Conservation (phyloP, 441 rosid species). For the Cnidoscolus chayamansa region DNA sequence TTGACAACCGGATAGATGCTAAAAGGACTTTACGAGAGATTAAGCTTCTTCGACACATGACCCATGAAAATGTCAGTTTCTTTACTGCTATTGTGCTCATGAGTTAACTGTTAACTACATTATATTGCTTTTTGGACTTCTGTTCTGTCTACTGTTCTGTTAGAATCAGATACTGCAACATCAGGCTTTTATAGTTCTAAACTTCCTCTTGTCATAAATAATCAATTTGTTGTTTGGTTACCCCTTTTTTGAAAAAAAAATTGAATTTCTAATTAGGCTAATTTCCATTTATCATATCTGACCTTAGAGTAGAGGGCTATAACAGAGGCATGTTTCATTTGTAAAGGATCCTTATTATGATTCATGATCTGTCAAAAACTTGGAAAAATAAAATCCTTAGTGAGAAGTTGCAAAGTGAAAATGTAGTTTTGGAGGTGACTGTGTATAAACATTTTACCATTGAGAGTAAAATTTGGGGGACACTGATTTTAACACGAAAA, state of each 20-base stretch:
- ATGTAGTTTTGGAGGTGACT: too few relatives aligned
- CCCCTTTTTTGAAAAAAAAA: neutral
- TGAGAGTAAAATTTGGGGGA: too few relatives aligned
- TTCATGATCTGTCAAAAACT: too few relatives aligned
- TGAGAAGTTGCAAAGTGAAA: too few relatives aligned
- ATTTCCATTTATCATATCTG: too few relatives aligned
- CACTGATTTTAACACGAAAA: too few relatives aligned
- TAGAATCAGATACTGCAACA: neutral
- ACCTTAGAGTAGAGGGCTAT: too few relatives aligned
- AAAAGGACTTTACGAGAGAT: conserved; percentile 89
- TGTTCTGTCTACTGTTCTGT: neutral
- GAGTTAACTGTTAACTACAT: neutral
- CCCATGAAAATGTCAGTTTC: conserved; percentile 75
- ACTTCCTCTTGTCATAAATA: neutral
- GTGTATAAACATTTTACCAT: too few relatives aligned
- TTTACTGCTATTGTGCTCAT: neutral
- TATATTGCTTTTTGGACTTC: neutral
- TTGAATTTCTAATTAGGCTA: too few relatives aligned
- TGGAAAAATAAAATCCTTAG: too few relatives aligned
- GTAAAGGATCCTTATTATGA: too few relatives aligned
- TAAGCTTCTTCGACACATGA: conserved; percentile 94
- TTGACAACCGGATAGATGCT: conserved; percentile 86
- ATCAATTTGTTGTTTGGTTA: neutral
- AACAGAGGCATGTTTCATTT: too few relatives aligned
- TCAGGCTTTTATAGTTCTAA: neutral